Evolutionary conservation across 2,329 filamentous ascomycete genomes (phyloP).

Genomic region (Fusarium phyllophilum): DNA sequence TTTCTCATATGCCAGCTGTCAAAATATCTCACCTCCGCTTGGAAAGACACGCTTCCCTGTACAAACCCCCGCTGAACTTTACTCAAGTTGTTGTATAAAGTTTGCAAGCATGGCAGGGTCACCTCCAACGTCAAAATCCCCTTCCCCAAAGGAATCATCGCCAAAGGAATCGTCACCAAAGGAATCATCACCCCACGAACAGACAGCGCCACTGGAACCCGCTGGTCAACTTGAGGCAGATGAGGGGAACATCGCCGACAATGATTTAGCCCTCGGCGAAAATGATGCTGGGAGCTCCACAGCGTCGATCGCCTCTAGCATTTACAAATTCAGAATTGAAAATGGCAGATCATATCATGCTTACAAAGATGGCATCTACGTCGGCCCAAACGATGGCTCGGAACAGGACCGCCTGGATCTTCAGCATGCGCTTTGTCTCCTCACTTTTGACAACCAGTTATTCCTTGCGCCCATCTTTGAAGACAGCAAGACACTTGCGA

Average conservation of each 20-base stretch:
- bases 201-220: not conserved
- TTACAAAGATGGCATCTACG: conserved; percentile 38
- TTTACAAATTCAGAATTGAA: conserved; percentile 38
- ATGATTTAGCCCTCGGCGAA: conserved; percentile 3
- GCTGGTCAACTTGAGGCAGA: conserved; percentile 7
- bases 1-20: not conserved
- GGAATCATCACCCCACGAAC: not conserved
- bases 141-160: not conserved
- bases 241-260: not conserved
- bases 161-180: not conserved
- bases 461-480: conserved; percentile 25
- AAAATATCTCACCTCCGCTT: not conserved
- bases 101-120: not conserved
- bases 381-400: conserved; percentile 9
- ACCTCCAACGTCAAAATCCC: not conserved
- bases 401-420: conserved; percentile 35
- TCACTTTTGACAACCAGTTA: conserved; percentile 43
- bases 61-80: not conserved
- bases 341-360: conserved; percentile 44
- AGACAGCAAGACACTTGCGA: not conserved
- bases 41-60: not conserved
- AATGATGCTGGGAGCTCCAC: conserved; percentile 17
- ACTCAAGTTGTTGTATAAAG: not conserved
- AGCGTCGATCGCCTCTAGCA: conserved; percentile 27
- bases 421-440: conserved; percentile 35